Conservation (phyloP, 1,284 basidiomycete genomes). For the Ganoderma sinense region DNA sequence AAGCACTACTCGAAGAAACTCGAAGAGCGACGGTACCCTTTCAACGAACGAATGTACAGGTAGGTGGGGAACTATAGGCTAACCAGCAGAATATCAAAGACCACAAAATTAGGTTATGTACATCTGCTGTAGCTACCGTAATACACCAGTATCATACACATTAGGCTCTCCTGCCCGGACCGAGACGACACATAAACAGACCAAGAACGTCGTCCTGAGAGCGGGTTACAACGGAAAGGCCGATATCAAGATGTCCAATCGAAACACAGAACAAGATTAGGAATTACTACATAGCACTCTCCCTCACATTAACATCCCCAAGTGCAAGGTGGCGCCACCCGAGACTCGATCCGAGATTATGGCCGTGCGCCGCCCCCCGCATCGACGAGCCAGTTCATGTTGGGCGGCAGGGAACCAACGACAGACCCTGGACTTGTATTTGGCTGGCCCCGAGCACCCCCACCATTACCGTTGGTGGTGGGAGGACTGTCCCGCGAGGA, state of each 20-base stretch:
- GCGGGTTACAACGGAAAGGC: background rate
- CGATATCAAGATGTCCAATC: background rate
- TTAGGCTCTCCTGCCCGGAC: background rate
- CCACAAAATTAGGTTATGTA: conserved; percentile 2
- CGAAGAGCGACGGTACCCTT: background rate
- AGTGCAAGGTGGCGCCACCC: background rate
- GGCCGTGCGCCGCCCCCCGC: conserved; percentile 18
- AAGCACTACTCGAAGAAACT: background rate
- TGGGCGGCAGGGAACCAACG: conserved; percentile 32
- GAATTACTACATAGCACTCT: background rate
- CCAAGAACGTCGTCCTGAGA: background rate
- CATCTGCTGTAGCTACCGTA: background rate
- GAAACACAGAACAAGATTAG: background rate
- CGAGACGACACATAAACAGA: background rate
- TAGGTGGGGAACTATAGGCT: background rate
- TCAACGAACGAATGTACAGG: background rate
- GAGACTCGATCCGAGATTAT: conserved; percentile 5
- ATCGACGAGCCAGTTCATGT: conserved; percentile 38
- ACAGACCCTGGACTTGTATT: background rate
- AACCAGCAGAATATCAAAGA: background rate
- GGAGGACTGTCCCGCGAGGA: background rate
- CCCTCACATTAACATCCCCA: background rate
- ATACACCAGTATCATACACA: conserved; percentile 5
- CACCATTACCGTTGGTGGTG: background rate
- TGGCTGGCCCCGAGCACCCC: background rate